Percentiles rank a stretch among this genome's conserved stretches.
phyloP scores from a whole-genome alignment of 164 flowering plant species.

The Piper longum region DNA sequence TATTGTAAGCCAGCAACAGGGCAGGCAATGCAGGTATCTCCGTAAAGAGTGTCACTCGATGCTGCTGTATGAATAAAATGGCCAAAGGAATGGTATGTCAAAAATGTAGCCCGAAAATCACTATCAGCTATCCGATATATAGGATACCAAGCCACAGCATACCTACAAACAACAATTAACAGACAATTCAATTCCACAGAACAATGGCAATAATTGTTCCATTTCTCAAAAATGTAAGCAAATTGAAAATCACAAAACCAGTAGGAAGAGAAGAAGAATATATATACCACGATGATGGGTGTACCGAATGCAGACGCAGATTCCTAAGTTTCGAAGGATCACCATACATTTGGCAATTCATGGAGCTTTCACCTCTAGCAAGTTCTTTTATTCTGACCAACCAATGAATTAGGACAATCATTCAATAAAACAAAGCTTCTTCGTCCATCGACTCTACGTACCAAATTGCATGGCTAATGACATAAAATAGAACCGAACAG shows the following conservation, averaged over 20 bases:
- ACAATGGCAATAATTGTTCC: no score
- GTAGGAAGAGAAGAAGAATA: no score
- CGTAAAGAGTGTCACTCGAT: conserved; percentile 7
- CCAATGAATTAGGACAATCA: background rate
- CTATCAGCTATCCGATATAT: conserved; percentile 70
- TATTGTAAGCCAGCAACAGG: conserved; percentile 68
- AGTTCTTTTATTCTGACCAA: conserved; percentile 48
- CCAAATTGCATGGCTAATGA: background rate
- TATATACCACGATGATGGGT: conserved; percentile 58
- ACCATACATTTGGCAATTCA: conserved; percentile 27
- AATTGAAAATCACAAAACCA: no score
- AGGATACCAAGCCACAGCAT: conserved; percentile 88
- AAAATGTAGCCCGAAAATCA: conserved; percentile 51
- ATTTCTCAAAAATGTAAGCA: no score
- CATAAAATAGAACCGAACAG: background rate
- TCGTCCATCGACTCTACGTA: background rate
- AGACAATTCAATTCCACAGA: no score
- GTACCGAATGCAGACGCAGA: conserved; percentile 37
- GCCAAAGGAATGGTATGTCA: conserved; percentile 76
- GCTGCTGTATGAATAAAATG: conserved; percentile 28
- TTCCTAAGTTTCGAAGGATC: conserved; percentile 36
- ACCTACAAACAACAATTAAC: conserved; percentile 41
- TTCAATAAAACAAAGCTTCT: background rate
- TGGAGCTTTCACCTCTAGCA: conserved; percentile 19
- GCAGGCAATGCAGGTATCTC: conserved; percentile 23